phyloP scores from a whole-genome alignment of 306 rosid species.

The Fragaria ananassa region DNA sequence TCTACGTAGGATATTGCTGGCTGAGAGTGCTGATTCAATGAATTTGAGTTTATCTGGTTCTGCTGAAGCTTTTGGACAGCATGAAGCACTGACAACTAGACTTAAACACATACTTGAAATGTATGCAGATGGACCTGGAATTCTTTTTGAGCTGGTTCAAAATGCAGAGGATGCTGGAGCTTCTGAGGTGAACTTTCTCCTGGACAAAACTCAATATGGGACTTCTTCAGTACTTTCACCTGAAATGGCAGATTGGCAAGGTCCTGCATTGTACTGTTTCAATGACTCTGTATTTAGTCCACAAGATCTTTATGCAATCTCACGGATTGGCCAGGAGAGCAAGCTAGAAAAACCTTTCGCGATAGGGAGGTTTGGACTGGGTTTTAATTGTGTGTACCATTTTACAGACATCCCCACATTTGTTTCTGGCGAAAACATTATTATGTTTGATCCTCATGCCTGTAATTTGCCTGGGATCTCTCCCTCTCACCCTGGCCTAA shows the following conservation, averaged over 20 bases:
- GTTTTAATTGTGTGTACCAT: conserved; percentile 97
- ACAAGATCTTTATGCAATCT: conserved; percentile 98
- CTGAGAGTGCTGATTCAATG: conserved; percentile 98
- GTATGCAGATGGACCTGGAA: conserved; percentile 99
- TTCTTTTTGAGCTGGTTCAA: conserved; percentile 89
- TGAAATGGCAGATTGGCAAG: conserved; percentile 99
- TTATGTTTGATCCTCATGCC: conserved; percentile 98
- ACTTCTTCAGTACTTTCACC: conserved; percentile 95
- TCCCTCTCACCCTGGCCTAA: conserved; percentile 95
- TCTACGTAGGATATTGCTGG: conserved; percentile 84
- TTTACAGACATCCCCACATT: conserved; percentile 91
- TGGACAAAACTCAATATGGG: conserved; percentile 94
- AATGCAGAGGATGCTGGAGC: conserved; percentile 99
- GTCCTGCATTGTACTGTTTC: conserved; percentile 92
- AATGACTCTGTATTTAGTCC: conserved; percentile 88
- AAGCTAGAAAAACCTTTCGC: conserved; percentile 96
- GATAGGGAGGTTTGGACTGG: conserved; percentile 97
- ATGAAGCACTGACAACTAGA: conserved; percentile 94
- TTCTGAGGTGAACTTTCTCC: conserved; percentile 82
- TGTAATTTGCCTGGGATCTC: conserved; percentile 92
- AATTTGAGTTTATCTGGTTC: conserved; percentile 93
- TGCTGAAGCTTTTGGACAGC: conserved; percentile 98
- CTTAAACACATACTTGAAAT: conserved; percentile 98
- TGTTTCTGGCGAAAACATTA: conserved; percentile 95
- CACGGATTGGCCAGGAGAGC: conserved; percentile 99